phyloP scores from a whole-genome alignment of 2,329 filamentous ascomycete genomes.

The Aureobasidium sp. region DNA sequence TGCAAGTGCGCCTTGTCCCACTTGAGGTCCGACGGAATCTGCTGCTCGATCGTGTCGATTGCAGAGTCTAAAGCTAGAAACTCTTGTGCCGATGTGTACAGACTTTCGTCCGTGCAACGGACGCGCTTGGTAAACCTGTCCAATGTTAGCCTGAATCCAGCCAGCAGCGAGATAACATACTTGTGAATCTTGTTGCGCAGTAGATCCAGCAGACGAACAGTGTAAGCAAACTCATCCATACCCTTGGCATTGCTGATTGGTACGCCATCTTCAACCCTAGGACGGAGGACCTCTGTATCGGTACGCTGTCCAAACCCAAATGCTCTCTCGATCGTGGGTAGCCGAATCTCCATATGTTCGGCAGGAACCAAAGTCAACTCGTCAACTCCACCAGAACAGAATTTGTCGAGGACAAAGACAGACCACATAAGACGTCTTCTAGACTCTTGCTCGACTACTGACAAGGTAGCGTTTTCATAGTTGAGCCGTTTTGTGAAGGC shows the following conservation, averaged over 20 bases:
- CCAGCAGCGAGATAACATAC: neutral
- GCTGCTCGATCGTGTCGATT: conserved; percentile 1
- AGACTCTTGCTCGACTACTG: conserved; percentile 6
- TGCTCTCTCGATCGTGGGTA: neutral
- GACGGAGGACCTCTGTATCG: conserved; percentile 1
- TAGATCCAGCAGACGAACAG: neutral
- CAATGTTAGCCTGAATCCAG: neutral
- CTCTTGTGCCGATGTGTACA: neutral
- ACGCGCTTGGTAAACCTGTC: neutral
- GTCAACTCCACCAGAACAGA: neutral
- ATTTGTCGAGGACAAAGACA: conserved; percentile 9
- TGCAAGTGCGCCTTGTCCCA: conserved; percentile 2
- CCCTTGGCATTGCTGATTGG: neutral
- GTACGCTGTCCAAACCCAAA: conserved; percentile 1
- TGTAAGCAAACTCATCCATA: conserved; percentile 11
- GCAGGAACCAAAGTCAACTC: neutral
- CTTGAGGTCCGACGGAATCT: neutral
- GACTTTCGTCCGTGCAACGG: neutral
- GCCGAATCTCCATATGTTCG: neutral
- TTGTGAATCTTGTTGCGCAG: conserved; percentile 9
- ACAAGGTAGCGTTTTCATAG: neutral
- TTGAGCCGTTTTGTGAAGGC: conserved; percentile 9
- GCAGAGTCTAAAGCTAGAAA: neutral
- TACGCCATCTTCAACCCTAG: neutral
- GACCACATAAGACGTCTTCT: conserved; percentile 10